Conservation (phyloP, 192 early-diverging fungal genomes). For the Phlyctochytrium arcticum region DNA sequence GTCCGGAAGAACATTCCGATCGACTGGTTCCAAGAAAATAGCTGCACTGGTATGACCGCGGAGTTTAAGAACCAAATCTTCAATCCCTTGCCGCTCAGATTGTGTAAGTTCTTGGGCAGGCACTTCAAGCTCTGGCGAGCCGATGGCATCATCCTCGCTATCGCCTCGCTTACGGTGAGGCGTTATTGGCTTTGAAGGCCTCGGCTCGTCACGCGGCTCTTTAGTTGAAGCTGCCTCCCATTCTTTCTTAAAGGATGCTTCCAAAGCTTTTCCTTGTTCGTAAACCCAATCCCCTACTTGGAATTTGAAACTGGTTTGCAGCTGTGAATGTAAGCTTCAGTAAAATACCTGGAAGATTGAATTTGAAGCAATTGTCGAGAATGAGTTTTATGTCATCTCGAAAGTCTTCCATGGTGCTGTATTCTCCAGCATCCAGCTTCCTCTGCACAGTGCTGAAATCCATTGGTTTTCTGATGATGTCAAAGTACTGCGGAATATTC, state of each 20-base stretch:
- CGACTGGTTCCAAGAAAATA: slow-evolving; percentile 50
- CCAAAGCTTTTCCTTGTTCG: slow-evolving; percentile 26
- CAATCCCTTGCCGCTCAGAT: background rate
- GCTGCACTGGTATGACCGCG: slow-evolving; percentile 22
- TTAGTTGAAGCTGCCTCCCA: slow-evolving; percentile 17
- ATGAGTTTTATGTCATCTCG: slow-evolving; percentile 63
- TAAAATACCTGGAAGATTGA: slow-evolving; percentile 58
- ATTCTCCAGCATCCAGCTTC: slow-evolving; percentile 60
- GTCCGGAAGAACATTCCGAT: slow-evolving; percentile 35
- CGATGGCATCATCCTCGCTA: too few species aligned
- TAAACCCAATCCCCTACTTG: slow-evolving; percentile 34
- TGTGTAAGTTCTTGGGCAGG: background rate
- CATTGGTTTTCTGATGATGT: slow-evolving; percentile 84
- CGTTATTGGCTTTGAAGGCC: background rate
- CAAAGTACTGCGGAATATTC: slow-evolving; percentile 81
- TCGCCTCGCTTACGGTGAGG: too few species aligned
- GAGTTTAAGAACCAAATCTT: slow-evolving; percentile 24
- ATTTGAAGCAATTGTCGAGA: slow-evolving; percentile 48
- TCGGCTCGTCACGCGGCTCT: background rate
- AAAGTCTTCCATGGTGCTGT: slow-evolving; percentile 59
- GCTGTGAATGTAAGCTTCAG: background rate
- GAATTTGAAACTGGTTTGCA: background rate
- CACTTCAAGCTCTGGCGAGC: too few species aligned
- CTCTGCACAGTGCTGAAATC: slow-evolving; percentile 75
- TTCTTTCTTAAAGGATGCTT: slow-evolving; percentile 26